phyloP scores from a whole-genome alignment of 2,329 filamentous ascomycete species.

The Ophiostoma tasmaniense region DNA sequence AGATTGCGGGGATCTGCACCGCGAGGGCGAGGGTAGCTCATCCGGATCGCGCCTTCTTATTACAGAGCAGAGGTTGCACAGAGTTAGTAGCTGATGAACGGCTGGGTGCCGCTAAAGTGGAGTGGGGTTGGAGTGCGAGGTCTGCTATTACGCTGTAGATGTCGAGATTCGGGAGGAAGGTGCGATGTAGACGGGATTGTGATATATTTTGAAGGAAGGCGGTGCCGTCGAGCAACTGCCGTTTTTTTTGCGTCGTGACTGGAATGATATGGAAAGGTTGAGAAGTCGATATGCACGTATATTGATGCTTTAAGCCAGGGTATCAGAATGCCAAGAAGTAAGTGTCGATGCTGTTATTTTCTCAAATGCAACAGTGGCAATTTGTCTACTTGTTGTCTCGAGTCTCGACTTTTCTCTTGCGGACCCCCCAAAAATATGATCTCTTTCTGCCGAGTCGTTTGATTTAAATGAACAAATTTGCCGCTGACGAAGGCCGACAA shows the following conservation, averaged over 20 bases:
- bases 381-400: not conserved
- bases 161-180: not conserved
- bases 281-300: not conserved
- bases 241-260: not conserved
- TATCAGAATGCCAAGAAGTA: not conserved
- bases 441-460: not conserved
- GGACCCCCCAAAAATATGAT: no score
- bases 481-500: not conserved
- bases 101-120: not conserved
- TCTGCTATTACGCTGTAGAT: not conserved
- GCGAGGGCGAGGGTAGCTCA: not conserved
- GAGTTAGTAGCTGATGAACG: not conserved
- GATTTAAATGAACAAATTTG: not conserved
- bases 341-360: not conserved
- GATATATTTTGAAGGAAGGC: not conserved
- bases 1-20: conserved; percentile 2
- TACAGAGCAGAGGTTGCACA: not conserved
- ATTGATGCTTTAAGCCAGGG: not conserved
- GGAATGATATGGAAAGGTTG: not conserved
- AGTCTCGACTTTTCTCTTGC: not conserved
- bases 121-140: not conserved
- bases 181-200: not conserved
- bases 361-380: not conserved
- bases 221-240: not conserved
- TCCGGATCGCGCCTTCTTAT: not conserved